Conservation (phyloP, 305 asterid genomes). For the Striga hermonthica region DNA sequence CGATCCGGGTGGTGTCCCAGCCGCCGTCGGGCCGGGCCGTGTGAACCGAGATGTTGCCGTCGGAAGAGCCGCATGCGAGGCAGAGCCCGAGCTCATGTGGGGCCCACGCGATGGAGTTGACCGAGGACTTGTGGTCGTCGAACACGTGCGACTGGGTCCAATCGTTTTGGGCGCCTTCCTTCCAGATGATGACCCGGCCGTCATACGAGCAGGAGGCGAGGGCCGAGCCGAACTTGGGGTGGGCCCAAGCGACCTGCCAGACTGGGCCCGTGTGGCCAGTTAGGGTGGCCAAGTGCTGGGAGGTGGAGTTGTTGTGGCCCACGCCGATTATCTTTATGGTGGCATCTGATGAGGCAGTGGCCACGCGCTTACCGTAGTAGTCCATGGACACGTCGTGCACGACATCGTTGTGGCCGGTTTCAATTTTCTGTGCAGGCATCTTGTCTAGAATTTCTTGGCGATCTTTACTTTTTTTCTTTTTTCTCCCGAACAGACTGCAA, state of each 20-base stretch:
- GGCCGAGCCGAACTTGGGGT: conserved; percentile 77
- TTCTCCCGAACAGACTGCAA: conserved; percentile 29
- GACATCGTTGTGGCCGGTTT: conserved; percentile 79
- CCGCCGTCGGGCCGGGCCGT: conserved; percentile 64
- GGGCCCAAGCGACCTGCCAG: conserved; percentile 97
- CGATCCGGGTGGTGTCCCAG: conserved; percentile 77
- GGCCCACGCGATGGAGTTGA: conserved; percentile 90
- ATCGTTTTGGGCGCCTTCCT: conserved; percentile 71
- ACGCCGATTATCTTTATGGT: conserved; percentile 73
- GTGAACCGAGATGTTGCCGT: conserved; percentile 72
- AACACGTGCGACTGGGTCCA: conserved; percentile 77
- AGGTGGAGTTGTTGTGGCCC: conserved; percentile 50
- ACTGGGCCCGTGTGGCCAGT: conserved; percentile 87
- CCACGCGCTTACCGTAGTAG: conserved; percentile 86
- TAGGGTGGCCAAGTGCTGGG: conserved; percentile 83
- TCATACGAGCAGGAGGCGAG: conserved; percentile 93
- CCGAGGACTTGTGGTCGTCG: conserved; percentile 71
- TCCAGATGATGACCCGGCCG: conserved; percentile 86
- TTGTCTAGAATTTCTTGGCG: conserved; percentile 24
- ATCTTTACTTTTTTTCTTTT: conserved; percentile 15
- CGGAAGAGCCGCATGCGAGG: conserved; percentile 91
- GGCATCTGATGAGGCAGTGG: conserved; percentile 84
- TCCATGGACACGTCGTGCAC: conserved; percentile 92
- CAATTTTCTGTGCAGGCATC: conserved; percentile 93
- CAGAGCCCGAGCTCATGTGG: conserved; percentile 88